Evolutionary conservation across 192 early-diverging fungal genomes (phyloP).

Genomic region (Jimgerdemannia lactiflua): DNA sequence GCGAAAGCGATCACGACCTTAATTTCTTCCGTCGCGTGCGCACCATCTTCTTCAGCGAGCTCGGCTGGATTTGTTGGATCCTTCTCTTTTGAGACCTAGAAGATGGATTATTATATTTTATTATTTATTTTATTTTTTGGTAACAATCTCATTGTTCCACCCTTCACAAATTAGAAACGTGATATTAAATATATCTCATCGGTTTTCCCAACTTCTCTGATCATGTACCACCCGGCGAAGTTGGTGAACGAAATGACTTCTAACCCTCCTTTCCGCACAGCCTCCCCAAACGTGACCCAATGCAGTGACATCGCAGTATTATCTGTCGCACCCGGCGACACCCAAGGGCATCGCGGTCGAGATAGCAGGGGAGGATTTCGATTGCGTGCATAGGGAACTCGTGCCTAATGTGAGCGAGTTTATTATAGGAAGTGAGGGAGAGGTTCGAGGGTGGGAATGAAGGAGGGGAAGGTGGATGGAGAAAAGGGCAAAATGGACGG

Average conservation of each 20-base stretch:
- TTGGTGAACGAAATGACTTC: constrained; percentile 20
- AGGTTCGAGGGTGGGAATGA: constrained; percentile 66
- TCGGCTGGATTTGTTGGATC: constrained; percentile 96
- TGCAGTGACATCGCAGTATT: constrained; percentile 87
- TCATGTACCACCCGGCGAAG: constrained; percentile 22
- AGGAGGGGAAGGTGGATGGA: constrained; percentile 17
- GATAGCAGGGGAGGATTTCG: constrained; percentile 82
- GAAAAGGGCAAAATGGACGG: constrained; percentile 7
- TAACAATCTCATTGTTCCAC: constrained; percentile 3
- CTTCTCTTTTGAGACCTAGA: constrained; percentile 91
- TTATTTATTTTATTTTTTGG: constrained; percentile 4
- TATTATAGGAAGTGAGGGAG: constrained; percentile 79
- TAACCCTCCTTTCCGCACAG: constrained; percentile 9
- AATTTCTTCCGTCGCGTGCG: constrained; percentile 97
- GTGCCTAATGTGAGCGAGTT: constrained; percentile 84
- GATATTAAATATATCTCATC: constrained; percentile 51
- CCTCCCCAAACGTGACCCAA: constrained; percentile 16
- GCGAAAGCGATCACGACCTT: constrained; percentile 99
- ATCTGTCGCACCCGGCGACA: constrained; percentile 77
- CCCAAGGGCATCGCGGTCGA: constrained; percentile 74
- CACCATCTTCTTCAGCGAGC: constrained; percentile 98
- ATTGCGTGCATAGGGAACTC: constrained; percentile 76
- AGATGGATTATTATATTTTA: constrained; percentile 38
- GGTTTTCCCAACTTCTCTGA: constrained; percentile 4
- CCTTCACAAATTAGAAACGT: constrained; percentile 58